Conservation (phyloP, 2,329 filamentous ascomycete genomes). For the Gaeumannomyces sp. region DNA sequence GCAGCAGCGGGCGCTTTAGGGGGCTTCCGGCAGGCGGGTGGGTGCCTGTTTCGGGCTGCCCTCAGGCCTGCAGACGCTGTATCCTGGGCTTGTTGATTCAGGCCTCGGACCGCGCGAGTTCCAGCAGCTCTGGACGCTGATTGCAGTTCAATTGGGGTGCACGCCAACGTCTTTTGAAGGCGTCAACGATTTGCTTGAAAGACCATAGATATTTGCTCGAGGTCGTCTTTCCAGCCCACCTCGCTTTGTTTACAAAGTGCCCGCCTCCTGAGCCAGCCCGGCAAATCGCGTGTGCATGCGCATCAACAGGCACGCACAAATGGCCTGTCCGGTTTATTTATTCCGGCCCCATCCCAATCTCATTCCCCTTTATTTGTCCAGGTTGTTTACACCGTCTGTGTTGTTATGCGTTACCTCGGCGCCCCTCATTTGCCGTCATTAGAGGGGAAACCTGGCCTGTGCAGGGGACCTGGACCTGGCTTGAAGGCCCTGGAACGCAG, state of each 20-base stretch:
- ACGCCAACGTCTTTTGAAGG: background rate
- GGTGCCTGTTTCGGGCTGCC: background rate
- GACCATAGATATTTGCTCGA: too few relatives aligned
- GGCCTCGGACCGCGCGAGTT: too few relatives aligned
- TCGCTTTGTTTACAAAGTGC: background rate
- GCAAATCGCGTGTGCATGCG: background rate
- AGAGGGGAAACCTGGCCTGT: background rate
- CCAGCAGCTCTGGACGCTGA: too few relatives aligned
- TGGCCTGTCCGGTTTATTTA: slow-evolving; percentile 1
- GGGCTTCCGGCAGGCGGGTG: background rate
- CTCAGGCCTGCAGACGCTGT: background rate
- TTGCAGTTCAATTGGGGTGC: too few relatives aligned
- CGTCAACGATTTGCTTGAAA: too few relatives aligned
- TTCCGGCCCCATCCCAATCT: slow-evolving; percentile 7
- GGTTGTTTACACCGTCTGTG: slow-evolving; percentile 2
- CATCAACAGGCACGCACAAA: background rate
- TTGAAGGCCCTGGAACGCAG: background rate
- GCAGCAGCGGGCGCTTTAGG: background rate
- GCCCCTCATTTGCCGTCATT: slow-evolving; percentile 1
- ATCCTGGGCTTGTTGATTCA: background rate
- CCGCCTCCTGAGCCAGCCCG: background rate
- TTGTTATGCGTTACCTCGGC: slow-evolving; percentile 11
- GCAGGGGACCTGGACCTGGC: background rate
- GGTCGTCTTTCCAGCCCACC: too few relatives aligned
- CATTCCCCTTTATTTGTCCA: slow-evolving; percentile 4